phyloP scores from a whole-genome alignment of 2,329 filamentous ascomycete genomes.

The Hypoxylon sp. region DNA sequence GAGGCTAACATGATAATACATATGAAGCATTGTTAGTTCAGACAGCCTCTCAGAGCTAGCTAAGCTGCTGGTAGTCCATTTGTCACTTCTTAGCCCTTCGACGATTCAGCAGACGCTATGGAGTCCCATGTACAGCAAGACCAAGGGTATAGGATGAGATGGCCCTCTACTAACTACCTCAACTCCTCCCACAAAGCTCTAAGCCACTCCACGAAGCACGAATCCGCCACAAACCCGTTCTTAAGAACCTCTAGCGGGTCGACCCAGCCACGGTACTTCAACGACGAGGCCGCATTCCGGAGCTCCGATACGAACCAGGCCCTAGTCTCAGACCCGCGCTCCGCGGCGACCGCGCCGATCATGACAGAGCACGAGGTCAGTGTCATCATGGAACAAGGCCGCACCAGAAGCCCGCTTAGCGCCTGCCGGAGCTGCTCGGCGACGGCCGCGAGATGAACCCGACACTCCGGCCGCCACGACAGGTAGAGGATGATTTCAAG shows the following conservation, averaged over 20 bases:
- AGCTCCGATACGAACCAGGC: slow-evolving; percentile 36
- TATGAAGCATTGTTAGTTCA: too few relatives aligned
- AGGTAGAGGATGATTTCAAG: slow-evolving; percentile 38
- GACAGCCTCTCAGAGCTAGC: too few relatives aligned
- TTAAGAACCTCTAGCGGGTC: not conserved
- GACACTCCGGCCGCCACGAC: slow-evolving; percentile 19
- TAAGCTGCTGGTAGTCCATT: too few relatives aligned
- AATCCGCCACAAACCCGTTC: not conserved
- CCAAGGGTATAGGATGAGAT: too few relatives aligned
- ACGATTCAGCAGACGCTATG: too few relatives aligned
- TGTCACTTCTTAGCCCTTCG: too few relatives aligned
- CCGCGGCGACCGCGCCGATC: slow-evolving; percentile 37
- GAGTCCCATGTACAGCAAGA: too few relatives aligned
- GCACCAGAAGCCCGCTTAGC: slow-evolving; percentile 20
- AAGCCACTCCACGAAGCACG: not conserved
- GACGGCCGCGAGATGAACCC: slow-evolving; percentile 17
- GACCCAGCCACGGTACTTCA: slow-evolving; percentile 18
- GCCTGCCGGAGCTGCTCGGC: slow-evolving; percentile 32
- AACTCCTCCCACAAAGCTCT: not conserved
- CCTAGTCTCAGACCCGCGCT: slow-evolving; percentile 28
- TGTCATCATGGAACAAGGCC: slow-evolving; percentile 36
- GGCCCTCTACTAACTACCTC: too few relatives aligned
- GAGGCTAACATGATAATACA: too few relatives aligned
- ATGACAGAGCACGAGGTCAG: slow-evolving; percentile 38
- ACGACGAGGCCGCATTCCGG: slow-evolving; percentile 14